Evolutionary conservation across 2,329 filamentous ascomycete genomes (phyloP).

Genomic region (Hortaea sp.): DNA sequence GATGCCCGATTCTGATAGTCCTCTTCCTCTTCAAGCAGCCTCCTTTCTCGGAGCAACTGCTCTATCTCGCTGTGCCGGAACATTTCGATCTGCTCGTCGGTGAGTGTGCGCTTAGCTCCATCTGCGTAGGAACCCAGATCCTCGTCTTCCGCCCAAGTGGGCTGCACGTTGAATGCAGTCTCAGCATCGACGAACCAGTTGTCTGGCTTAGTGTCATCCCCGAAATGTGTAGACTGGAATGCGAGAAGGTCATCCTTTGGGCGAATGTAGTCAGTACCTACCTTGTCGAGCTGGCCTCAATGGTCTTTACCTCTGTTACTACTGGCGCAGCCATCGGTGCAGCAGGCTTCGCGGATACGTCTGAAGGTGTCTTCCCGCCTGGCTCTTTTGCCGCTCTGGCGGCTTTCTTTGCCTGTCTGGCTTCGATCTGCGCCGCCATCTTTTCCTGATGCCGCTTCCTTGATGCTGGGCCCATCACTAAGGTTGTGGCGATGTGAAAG

Average conservation of each 20-base stretch:
- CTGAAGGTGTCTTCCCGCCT: neutral
- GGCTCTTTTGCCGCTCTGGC: neutral
- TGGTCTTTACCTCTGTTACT: conserved; percentile 22
- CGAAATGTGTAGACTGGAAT: conserved; percentile 36
- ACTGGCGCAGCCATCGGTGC: neutral
- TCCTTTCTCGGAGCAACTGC: conserved; percentile 47
- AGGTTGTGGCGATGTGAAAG: neutral
- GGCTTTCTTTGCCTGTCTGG: conserved; percentile 6
- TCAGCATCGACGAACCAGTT: conserved; percentile 22
- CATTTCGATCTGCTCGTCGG: conserved; percentile 81
- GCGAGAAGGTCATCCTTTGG: conserved; percentile 32
- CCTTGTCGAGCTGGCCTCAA: conserved; percentile 5
- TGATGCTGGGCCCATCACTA: neutral
- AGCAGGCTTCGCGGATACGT: neutral
- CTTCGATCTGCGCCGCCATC: conserved; percentile 4
- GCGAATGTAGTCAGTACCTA: conserved; percentile 22
- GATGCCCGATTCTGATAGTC: conserved; percentile 4
- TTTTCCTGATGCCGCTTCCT: conserved; percentile 1
- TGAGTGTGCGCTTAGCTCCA: conserved; percentile 78
- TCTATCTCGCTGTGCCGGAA: conserved; percentile 85
- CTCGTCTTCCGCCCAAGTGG: conserved; percentile 47
- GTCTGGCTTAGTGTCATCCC: conserved; percentile 27
- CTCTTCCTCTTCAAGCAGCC: conserved; percentile 9
- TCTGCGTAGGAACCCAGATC: conserved; percentile 76
- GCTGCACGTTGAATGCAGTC: conserved; percentile 14